Conservation (phyloP, 148 eudicot species). For the Vaccinium corymbosum region DNA sequence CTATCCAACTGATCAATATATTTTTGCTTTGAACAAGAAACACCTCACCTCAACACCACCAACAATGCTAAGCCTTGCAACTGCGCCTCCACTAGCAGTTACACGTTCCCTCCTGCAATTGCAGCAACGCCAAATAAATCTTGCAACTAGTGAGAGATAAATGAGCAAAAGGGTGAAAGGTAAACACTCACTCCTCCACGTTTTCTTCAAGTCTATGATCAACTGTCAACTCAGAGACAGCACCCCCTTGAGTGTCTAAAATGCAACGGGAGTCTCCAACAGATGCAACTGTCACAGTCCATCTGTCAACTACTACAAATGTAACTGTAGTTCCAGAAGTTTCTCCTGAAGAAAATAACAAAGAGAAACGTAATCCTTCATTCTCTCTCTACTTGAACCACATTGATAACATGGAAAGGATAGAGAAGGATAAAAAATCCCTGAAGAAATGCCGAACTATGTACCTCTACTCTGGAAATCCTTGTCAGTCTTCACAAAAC, state of each 20-base stretch:
- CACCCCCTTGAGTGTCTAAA: slow-evolving; percentile 87
- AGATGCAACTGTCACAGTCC: slow-evolving; percentile 98
- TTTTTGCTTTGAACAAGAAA: neutral
- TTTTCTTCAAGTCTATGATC: slow-evolving; percentile 97
- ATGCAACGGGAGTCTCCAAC: slow-evolving; percentile 98
- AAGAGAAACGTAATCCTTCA: neutral
- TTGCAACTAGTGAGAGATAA: neutral
- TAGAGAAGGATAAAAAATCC: neutral
- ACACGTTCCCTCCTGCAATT: slow-evolving; percentile 60
- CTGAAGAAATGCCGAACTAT: neutral
- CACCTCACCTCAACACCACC: slow-evolving; percentile 73
- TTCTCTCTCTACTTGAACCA: neutral
- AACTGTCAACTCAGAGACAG: slow-evolving; percentile 76
- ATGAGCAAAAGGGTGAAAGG: neutral
- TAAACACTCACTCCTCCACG: slow-evolving; percentile 48
- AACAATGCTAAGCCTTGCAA: slow-evolving; percentile 76
- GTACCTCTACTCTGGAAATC: slow-evolving; percentile 93
- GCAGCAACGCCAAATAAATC: neutral
- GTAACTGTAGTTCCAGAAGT: slow-evolving; percentile 96
- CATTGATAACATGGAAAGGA: slow-evolving; percentile 1
- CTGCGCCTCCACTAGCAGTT: slow-evolving; percentile 97
- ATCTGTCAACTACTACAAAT: slow-evolving; percentile 91
- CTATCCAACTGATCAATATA: neutral
- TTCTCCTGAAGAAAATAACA: slow-evolving; percentile 54
- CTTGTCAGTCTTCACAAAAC: slow-evolving; percentile 95